A percentile compares a stretch with the other conserved stretches of the same genome.
Conservation (phyloP, 148 eudicot genomes). For the Polygonum aviculare region DNA sequence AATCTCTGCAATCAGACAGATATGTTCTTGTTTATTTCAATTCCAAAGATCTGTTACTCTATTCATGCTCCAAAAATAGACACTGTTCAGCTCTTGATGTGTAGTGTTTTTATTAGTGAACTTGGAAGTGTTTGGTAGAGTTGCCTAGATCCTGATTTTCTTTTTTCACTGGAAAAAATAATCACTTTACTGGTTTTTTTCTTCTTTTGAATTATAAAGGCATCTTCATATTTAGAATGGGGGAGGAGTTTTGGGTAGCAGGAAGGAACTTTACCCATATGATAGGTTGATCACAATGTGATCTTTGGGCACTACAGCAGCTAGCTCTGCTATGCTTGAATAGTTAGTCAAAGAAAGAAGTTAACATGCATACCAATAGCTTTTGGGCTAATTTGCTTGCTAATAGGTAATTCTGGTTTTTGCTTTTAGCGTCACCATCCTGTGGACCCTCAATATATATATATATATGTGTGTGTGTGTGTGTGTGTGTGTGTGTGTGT, state of each 20-base stretch:
- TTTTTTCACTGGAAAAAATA: neutral
- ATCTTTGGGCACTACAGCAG: neutral
- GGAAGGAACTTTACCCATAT: neutral
- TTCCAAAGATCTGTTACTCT: neutral
- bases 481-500: no score
- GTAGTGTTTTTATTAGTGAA: neutral
- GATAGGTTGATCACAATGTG: neutral
- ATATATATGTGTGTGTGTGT: no score
- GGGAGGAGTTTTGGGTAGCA: neutral
- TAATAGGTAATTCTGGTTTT: neutral
- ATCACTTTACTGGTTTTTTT: neutral
- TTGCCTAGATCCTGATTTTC: neutral
- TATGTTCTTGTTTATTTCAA: neutral
- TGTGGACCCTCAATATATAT: neutral
- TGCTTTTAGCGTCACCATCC: neutral
- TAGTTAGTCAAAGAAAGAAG: neutral
- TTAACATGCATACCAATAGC: neutral
- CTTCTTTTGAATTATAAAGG: no score
- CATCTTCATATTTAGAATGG: neutral
- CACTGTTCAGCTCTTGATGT: neutral
- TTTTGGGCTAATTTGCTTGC: neutral
- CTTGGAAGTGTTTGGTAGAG: neutral
- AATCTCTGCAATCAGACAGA: neutral
- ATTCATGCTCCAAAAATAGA: neutral
- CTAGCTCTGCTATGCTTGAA: neutral